phyloP scores from a whole-genome alignment of 441 rosid species.

The Biscutella laevigata region DNA sequence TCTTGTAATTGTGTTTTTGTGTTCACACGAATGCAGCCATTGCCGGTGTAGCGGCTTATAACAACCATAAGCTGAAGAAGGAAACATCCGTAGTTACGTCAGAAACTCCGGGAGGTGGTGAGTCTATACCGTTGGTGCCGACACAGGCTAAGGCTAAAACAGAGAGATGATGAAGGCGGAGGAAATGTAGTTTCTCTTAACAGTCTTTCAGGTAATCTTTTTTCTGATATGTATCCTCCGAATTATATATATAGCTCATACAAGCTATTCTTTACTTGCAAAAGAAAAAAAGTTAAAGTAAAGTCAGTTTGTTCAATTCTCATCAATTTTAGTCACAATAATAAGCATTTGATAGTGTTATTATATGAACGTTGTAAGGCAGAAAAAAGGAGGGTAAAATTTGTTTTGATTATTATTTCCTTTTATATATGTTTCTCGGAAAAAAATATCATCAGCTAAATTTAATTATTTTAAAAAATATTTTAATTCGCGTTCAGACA shows the following conservation, averaged over 20 bases:
- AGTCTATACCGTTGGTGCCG: slow-evolving; percentile 28
- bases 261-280: slow-evolving; percentile 15
- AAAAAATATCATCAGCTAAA: neutral
- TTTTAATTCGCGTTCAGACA: too few relatives aligned
- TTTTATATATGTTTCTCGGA: too few relatives aligned
- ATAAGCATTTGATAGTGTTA: slow-evolving; percentile 1
- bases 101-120: slow-evolving; percentile 19
- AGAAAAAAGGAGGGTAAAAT: neutral
- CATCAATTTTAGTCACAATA: neutral
- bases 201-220: slow-evolving; percentile 18
- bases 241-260: slow-evolving; percentile 8
- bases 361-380: neutral
- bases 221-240: slow-evolving; percentile 3
- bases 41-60: slow-evolving; percentile 73
- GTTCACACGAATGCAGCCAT: slow-evolving; percentile 38
- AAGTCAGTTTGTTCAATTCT: neutral
- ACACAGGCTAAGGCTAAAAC: slow-evolving; percentile 11
- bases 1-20: neutral
- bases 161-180: slow-evolving; percentile 10
- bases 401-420: neutral
- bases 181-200: slow-evolving; percentile 10
- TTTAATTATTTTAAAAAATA: neutral
- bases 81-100: slow-evolving; percentile 37
- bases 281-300: neutral
- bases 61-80: slow-evolving; percentile 61